phyloP scores from a whole-genome alignment of 257 asterid species.

The Capsicum chinense region DNA sequence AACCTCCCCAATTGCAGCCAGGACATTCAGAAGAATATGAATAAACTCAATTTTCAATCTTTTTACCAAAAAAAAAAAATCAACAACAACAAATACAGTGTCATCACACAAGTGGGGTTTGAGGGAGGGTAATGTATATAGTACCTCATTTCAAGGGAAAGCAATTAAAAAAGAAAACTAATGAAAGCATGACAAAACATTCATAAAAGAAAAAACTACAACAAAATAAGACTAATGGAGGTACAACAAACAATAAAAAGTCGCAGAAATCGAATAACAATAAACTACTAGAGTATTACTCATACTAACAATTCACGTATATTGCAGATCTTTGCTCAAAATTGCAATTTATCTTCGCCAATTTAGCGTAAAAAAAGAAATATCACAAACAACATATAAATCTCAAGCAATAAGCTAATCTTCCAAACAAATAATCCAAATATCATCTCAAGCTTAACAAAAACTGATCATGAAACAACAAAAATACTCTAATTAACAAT shows the following conservation, averaged over 20 bases:
- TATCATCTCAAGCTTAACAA: not conserved
- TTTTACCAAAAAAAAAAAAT: too few relatives aligned
- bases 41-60: not conserved
- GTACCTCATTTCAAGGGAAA: not conserved
- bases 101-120: not conserved
- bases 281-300: not conserved
- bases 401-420: not conserved
- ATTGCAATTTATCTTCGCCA: too few relatives aligned
- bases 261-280: not conserved
- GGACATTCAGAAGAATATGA: not conserved
- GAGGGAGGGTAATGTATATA: too few relatives aligned
- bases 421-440: not conserved
- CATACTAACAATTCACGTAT: not conserved
- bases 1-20: not conserved
- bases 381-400: not conserved
- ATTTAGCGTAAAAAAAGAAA: too few relatives aligned
- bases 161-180: too few relatives aligned
- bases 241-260: not conserved
- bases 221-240: not conserved
- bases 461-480: too few relatives aligned
- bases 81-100: not conserved
- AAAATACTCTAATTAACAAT: too few relatives aligned
- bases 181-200: not conserved
- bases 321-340: not conserved
- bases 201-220: not conserved